Base-by-base conservation (phyloP, 78 protist species). In the Thecamonas trahens region DNA sequence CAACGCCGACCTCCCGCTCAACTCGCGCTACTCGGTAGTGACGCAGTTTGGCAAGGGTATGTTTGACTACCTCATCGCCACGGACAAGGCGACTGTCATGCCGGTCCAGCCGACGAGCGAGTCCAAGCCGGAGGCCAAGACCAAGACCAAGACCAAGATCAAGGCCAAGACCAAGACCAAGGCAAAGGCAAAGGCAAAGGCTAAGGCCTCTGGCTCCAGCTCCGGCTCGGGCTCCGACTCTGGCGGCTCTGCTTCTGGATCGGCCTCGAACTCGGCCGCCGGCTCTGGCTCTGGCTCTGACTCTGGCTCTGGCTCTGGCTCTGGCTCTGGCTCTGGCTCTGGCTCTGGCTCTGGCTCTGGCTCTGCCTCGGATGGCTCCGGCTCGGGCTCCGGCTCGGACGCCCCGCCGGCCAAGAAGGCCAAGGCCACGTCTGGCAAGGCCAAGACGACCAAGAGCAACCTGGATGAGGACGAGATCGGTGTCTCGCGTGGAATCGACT, bases 401-500 rank as follows among this genome's bases (percentile, higher is more conserved):
- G 17, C 44, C 44, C 3, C 3, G 44, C 44, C 44, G 44, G 44
- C 44, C 7, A 39, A 39, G 7, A 39, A 39, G 44, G 44, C 44
- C 44, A 39, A 39, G 44, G 17, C n/a, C n/a, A 3, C 15, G 52
- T 8, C 3, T 9, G n/a, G 52, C 20, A 44, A 35, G 24, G 44
- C 31, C 64, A 44, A 59, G 26, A 40, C 32, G 31, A 59, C 11
- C n/a, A 59, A 59, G 63, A 59, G 49, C 37, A 28, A 24, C 14
- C 15, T 9, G 52, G 31, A 37, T 2, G 63, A 50, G 24, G 6
- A 28, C 0, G 76, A 73, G 60, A 69, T 47, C 53, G 55, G 83
- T 52, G 87, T 85, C 26, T 75, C 84, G n/a, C 71, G 93, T 15
- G 93, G 92, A 32, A 67, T 91, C 29, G 96, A 87, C 71, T 82